A percentile compares a stretch with the other conserved stretches of the same genome.
These are phyloP conservation scores for Corylus heterophylla DNA, from an alignment of 306 rosid genomes.

Conservation along the genomic window DNA sequence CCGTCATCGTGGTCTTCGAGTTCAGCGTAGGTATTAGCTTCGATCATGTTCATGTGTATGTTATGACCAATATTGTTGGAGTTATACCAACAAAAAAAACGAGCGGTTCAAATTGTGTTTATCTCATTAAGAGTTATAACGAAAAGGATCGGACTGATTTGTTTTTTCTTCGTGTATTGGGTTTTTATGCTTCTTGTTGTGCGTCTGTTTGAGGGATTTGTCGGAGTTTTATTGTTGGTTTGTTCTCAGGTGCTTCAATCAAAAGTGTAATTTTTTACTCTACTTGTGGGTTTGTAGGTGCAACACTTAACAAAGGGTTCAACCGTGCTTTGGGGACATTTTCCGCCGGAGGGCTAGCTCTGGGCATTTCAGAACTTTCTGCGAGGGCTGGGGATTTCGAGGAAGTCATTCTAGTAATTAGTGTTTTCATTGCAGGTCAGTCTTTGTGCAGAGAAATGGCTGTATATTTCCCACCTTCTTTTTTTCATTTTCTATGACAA, in stretches of 20 bases:
- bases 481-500: not conserved
- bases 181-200: not conserved
- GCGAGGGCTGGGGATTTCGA: conserved; percentile 37
- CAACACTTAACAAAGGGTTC: conserved; percentile 71
- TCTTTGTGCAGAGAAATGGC: not conserved
- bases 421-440: conserved; percentile 68
- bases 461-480: not conserved
- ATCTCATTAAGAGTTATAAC: too few relatives aligned
- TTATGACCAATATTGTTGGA: too few relatives aligned
- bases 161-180: too few relatives aligned
- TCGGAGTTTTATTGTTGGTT: not conserved
- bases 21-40: conserved; percentile 63
- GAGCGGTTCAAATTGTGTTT: too few relatives aligned
- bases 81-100: too few relatives aligned
- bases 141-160: not conserved
- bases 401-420: conserved; percentile 46
- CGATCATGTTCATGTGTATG: not conserved
- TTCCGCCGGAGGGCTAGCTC: conserved; percentile 67
- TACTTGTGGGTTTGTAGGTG: conserved; percentile 40
- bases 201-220: not conserved
- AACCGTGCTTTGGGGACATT: conserved; percentile 81
- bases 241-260: not conserved
- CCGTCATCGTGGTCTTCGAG: conserved; percentile 75
- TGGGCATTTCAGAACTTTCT: conserved; percentile 52
- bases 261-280: not conserved